A percentile compares a stretch with the other conserved stretches of the same genome.
Evolutionary conservation across 2,329 filamentous ascomycete species (phyloP).

Genomic region (Diplodia seriata): DNA sequence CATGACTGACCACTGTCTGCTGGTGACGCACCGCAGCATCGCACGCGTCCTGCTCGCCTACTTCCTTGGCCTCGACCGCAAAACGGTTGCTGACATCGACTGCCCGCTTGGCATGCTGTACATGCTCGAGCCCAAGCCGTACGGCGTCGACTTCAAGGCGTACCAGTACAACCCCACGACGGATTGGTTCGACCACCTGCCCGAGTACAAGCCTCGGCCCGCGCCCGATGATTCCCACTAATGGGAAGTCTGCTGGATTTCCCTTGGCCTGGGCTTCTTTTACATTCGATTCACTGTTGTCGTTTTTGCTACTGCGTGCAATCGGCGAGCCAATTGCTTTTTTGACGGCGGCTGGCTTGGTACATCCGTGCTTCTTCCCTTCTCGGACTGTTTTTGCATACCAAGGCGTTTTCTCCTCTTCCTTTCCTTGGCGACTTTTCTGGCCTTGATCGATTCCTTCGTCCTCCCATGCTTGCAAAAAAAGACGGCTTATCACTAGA

Average conservation of each 20-base stretch:
- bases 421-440: neutral
- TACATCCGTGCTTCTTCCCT: neutral
- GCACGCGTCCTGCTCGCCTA: conserved; percentile 93
- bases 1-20: conserved; percentile 92
- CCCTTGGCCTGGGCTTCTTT: neutral
- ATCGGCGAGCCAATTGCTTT: neutral
- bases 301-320: conserved; percentile 26
- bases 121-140: conserved; percentile 95
- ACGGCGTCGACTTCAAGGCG: conserved; percentile 95
- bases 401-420: neutral
- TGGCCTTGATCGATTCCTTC: neutral
- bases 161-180: conserved; percentile 83
- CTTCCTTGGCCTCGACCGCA: conserved; percentile 88
- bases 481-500: conserved; percentile 10
- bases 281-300: conserved; percentile 20
- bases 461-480: neutral
- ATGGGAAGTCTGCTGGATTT: neutral
- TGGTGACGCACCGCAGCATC: conserved; percentile 91
- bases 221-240: conserved; percentile 12
- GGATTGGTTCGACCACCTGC: conserved; percentile 84
- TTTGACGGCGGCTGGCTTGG: neutral
- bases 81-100: conserved; percentile 93
- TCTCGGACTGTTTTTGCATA: conserved; percentile 8
- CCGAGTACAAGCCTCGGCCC: conserved; percentile 73
- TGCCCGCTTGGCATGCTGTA: conserved; percentile 94